Evolutionary conservation across 139 green algal species (phyloP).

Genomic region (Raphidocelis subcapitata): DNA sequence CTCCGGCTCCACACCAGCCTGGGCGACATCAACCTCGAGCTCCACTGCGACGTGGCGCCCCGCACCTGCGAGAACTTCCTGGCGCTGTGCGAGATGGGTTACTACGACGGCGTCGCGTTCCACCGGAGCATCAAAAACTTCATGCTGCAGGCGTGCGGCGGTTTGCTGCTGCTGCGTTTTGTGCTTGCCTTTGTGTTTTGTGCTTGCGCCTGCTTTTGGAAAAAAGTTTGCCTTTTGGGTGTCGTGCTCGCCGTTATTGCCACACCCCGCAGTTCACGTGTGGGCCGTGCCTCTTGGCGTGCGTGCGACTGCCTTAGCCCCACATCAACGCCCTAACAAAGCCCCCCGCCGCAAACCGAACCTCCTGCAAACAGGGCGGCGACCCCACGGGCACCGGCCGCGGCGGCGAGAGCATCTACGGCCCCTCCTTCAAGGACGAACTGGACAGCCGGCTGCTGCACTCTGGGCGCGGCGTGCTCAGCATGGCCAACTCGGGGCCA

Average conservation of each 20-base stretch:
- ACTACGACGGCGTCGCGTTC: slow-evolving; percentile 90
- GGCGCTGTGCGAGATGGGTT: slow-evolving; percentile 79
- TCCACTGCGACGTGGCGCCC: slow-evolving; percentile 87
- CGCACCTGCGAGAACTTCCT: slow-evolving; percentile 97
- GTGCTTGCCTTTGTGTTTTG: neutral
- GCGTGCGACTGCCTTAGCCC: no score
- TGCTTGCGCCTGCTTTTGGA: neutral
- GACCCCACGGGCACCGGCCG: slow-evolving; percentile 94
- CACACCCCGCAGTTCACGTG: no score
- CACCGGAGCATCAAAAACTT: slow-evolving; percentile 96
- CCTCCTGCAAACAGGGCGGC: slow-evolving; percentile 83
- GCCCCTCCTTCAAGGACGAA: slow-evolving; percentile 79
- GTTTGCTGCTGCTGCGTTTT: neutral
- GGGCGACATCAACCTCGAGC: slow-evolving; percentile 91
- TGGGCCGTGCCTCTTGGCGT: no score
- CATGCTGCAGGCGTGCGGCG: slow-evolving; percentile 77
- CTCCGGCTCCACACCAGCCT: slow-evolving; percentile 51
- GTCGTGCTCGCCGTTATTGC: no score
- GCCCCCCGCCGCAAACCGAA: no score
- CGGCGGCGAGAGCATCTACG: slow-evolving; percentile 92
- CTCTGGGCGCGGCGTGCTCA: slow-evolving; percentile 81
- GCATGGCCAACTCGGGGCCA: slow-evolving; percentile 92
- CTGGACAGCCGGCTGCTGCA: slow-evolving; percentile 66
- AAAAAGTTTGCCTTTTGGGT: no score
- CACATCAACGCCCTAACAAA: no score